Evolutionary conservation across 2,329 filamentous ascomycete genomes (phyloP), one percentile per base, ranked within the genome.

Genomic region (Calonectria pseudoreteaudii): DNA sequence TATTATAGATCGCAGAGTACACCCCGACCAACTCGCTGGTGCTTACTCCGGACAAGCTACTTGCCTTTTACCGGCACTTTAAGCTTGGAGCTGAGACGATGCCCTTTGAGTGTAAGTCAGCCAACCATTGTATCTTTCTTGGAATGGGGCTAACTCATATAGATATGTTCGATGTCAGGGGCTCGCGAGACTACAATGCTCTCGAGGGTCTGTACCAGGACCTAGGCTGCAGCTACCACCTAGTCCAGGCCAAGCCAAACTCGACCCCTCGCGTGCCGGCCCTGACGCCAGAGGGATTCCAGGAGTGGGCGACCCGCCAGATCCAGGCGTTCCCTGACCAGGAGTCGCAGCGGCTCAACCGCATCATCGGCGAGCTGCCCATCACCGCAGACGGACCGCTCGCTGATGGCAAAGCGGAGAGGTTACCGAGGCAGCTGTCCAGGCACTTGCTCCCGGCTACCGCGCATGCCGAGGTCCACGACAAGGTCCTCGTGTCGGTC

Each of bases 391-490:
- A 87, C 64, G 85, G 84, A 11, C 77, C 92, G 83, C 91, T 93
- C 69, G 88, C 91, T 0, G 89, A 92, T 56, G 90, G 93, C 62
- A 90, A 88, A 75, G 91, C 90, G 14, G 94, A 96, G 83, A 88
- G 94, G 3, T 93, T 97, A 69, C 95, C 95, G 0, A 95, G 94
- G 76, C 93, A 95, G 78, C 88, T 98, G 3, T 93, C 94, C 1
- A 88, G 95, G 50, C 89, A 93, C 66, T 87, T 97, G 4, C 90
- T 98, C 49, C 95, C 95, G 0, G 85, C 86, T 0, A 83, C 84
- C 10, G 87, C 90, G 1, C 91, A 95, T 76, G 79, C 88, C 0
- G 86, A 89, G 38, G 86, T 90, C 0, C 89, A 91, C 70, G 90
- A 92, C 74, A 85, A 91, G 26, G 85, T 96, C 11, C 90, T 92